Conservation (phyloP, 306 rosid species). For the Vigna reflexopilosa region DNA sequence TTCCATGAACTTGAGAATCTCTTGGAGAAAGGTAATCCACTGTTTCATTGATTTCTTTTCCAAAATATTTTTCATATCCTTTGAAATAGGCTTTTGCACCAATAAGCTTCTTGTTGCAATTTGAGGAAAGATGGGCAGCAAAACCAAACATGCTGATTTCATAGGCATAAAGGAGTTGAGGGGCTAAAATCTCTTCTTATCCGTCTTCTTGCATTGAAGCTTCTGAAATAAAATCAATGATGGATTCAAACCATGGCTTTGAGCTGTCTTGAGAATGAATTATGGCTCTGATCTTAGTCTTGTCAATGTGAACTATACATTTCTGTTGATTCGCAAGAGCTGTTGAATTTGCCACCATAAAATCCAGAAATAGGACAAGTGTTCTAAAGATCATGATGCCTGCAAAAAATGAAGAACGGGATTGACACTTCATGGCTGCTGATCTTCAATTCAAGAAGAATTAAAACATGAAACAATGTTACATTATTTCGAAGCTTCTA, state of each 20-base stretch:
- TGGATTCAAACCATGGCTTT: conserved; percentile 54
- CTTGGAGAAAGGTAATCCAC: conserved; percentile 60
- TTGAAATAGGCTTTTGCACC: conserved; percentile 65
- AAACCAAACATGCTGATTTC: too few species aligned
- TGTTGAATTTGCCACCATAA: conserved; percentile 49
- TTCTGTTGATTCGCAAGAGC: conserved; percentile 54
- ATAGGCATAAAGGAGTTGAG: too few species aligned
- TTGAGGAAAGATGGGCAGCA: not conserved
- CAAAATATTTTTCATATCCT: conserved; percentile 64
- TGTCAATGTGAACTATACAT: conserved; percentile 74
- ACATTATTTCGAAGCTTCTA: conserved; percentile 19
- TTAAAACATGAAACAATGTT: not conserved
- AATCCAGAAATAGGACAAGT: conserved; percentile 48
- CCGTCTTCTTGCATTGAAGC: conserved; percentile 40
- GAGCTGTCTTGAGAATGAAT: conserved; percentile 49
- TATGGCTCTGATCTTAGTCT: conserved; percentile 48
- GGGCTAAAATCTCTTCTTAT: too few species aligned
- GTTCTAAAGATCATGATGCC: conserved; percentile 53
- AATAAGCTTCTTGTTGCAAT: conserved; percentile 80
- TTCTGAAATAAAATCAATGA: conserved; percentile 56
- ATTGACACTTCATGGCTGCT: conserved; percentile 18
- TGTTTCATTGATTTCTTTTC: conserved; percentile 58
- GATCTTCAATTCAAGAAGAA: conserved; percentile 4
- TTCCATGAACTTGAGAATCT: conserved; percentile 74
- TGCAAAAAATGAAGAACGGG: conserved; percentile 38